A percentile compares a stretch with the other conserved stretches of the same genome.
phyloP scores from a whole-genome alignment of 495 filamentous ascomycete species.

The Neurospora sp. region DNA sequence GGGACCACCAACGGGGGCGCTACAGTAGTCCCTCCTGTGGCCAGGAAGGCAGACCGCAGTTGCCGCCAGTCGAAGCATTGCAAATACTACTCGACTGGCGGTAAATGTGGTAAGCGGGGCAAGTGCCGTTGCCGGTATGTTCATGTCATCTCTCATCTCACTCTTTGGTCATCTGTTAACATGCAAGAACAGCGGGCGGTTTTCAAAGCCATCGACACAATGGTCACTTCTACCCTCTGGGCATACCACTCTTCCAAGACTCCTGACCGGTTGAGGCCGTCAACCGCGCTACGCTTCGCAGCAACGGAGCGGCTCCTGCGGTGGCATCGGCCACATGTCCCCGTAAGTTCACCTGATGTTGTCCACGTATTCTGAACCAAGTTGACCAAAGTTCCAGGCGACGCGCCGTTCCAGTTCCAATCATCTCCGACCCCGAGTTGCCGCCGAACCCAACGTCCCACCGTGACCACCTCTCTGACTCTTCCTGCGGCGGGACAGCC shows the following conservation, averaged over 20 bases:
- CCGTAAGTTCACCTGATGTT: not conserved
- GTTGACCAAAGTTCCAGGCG: not conserved
- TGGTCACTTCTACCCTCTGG: too few relatives aligned
- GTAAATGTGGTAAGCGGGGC: constrained; percentile 50
- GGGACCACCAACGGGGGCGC: not conserved
- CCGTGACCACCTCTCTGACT: too few relatives aligned
- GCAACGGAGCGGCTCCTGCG: not conserved
- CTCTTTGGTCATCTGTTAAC: not conserved
- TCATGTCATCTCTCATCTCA: not conserved
- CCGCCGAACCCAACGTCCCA: too few relatives aligned
- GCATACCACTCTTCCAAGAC: too few relatives aligned
- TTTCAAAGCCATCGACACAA: too few relatives aligned
- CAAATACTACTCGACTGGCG: constrained; percentile 50
- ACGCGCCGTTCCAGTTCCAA: too few relatives aligned
- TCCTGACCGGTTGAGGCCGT: too few relatives aligned
- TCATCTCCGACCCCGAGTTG: too few relatives aligned
- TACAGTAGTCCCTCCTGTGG: constrained; percentile 24
- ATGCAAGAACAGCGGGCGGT: not conserved
- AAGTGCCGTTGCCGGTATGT: constrained; percentile 36
- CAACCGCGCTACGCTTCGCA: too few relatives aligned
- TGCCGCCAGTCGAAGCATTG: constrained; percentile 38
- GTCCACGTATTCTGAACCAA: not conserved
- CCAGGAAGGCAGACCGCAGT: constrained; percentile 31
- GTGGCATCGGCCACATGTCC: not conserved
- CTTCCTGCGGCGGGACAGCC: too few relatives aligned